Evolutionary conservation across 2,329 filamentous ascomycete species (phyloP), one percentile per base, ranked within the genome.

Genomic region (Microcyclosporella mali): DNA sequence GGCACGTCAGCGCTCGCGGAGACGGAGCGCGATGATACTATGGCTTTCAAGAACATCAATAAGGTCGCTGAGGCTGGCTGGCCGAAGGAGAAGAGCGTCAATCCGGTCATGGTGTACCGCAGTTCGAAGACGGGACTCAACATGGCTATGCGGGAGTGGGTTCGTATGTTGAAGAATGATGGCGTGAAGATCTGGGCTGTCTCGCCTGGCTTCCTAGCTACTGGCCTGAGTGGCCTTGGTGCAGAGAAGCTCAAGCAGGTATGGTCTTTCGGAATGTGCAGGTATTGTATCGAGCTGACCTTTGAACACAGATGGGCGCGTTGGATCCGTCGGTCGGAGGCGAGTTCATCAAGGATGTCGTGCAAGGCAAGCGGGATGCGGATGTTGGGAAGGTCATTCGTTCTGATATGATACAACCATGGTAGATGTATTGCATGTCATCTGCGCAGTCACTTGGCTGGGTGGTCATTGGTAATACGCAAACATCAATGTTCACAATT

Each of bases 91-190:
- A 30, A 44, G 0, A 34, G 42, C 7, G 34, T 47, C 4, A 56
- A 57, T 16, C 54, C 53, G 9, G 52, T 65, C 4, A 55, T 55
- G 1, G 57, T 59, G 10, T 72, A 74, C 43, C 62, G 69, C 7
- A 57, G 57, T 40, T 62, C 60, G 21, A 74, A 75, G 57, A 62
- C 66, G 3, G 72, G 66, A 1, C 39, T 75, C 50, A 75, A 71
- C 30, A 75, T 74, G 61, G 28, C 73, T 50, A 70, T 71, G 65
- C 49, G 73, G 35, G 65, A 71, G 11, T 78, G 73, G 71, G 47
- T 59, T 27, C 59, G 62, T 21, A 51, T 60, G 10, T 50, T 70
- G 42, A 59, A 63, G 47, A 57, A 64, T 4, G 68, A 72, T 46
- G 65, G 66, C 0, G 67, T 74, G 19, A 77, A 75, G 49, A 68